These are phyloP conservation scores for Ceratocystis alfenasii DNA, from an alignment of 2,329 filamentous ascomycete species.

Conservation along the genomic window DNA sequence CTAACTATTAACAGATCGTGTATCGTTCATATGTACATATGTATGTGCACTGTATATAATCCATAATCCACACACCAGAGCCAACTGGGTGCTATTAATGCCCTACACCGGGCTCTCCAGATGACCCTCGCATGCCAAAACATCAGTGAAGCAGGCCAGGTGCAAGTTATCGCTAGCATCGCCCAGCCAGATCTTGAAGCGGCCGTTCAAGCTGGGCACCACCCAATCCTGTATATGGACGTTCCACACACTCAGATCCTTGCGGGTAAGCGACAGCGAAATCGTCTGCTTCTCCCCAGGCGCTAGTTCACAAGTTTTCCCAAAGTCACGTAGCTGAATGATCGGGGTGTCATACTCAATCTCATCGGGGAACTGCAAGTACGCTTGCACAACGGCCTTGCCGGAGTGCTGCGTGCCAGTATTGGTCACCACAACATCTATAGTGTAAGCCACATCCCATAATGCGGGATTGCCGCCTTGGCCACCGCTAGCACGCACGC, in stretches of 20 bases:
- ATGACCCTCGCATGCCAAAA: constrained; percentile 27
- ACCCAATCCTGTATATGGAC: constrained; percentile 57
- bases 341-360: constrained; percentile 49
- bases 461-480: constrained; percentile 57
- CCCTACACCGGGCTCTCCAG: constrained; percentile 17
- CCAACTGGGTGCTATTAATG: not conserved
- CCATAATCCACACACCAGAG: not conserved
- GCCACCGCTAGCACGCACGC: constrained; percentile 52
- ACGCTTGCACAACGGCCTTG: constrained; percentile 38
- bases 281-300: constrained; percentile 43
- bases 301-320: constrained; percentile 47
- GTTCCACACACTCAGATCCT: constrained; percentile 66
- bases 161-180: constrained; percentile 30
- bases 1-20: constrained; percentile 6
- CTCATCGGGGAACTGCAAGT: constrained; percentile 34
- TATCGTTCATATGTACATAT: constrained; percentile 7
- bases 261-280: constrained; percentile 48
- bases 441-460: constrained; percentile 39
- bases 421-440: constrained; percentile 41
- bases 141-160: constrained; percentile 27
- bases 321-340: constrained; percentile 58
- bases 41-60: not conserved
- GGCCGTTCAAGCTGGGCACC: constrained; percentile 31
- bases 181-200: constrained; percentile 33
- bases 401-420: constrained; percentile 35